Base-by-base conservation (phyloP, 371 early-diverging fungal species). In the Mortierella sp. region DNA sequence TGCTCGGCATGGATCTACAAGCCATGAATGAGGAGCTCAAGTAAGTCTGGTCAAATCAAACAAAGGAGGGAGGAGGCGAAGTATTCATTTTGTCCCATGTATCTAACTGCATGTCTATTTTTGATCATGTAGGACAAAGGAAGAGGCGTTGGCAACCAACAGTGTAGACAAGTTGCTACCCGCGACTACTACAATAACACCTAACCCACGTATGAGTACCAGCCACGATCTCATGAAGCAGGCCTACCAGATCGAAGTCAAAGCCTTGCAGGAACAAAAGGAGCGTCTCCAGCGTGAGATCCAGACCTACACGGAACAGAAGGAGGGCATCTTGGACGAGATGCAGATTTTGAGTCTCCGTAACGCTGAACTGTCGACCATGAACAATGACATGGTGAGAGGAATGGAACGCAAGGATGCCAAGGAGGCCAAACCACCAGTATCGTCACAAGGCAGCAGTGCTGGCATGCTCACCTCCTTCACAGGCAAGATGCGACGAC, bases 361-460 rank as follows among this genome's bases (percentile, higher is more conserved):
- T 28, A 86, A 85, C 29, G 84, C 85, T 0, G 83, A 86, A 49
- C 63, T 85, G 5, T 81, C 84, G 3, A 78, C 80, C 16, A 80
- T 86, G 49, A 84, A 86, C 71, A 86, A 84, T 52, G 85, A 84
- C 54, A 63, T 85, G 47, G 82, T 84, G 45, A 78, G 84, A 49
- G 73, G 84, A n/a, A 34, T 73, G 64, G 72, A 60, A 39, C 66
- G 72, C 14, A 60, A 41, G 53, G 71, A 71, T 13, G 25, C 37
- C 6, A 71, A 64, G 29, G 48, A n/a, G n/a, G n/a, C 55, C 2
- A 16, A 43, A 5, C 54, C 54, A 34, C 47, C 54, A 44, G 45
- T 31, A 6, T 29, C 61, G 12, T 39, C 52, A 7, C n/a, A 57
- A 2, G 19, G 25, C 24, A 40, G 49, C 50, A 41, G 37, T 49